Conservation (phyloP, 352 stramenopile genomes). For the Pythium pyrilobum region DNA sequence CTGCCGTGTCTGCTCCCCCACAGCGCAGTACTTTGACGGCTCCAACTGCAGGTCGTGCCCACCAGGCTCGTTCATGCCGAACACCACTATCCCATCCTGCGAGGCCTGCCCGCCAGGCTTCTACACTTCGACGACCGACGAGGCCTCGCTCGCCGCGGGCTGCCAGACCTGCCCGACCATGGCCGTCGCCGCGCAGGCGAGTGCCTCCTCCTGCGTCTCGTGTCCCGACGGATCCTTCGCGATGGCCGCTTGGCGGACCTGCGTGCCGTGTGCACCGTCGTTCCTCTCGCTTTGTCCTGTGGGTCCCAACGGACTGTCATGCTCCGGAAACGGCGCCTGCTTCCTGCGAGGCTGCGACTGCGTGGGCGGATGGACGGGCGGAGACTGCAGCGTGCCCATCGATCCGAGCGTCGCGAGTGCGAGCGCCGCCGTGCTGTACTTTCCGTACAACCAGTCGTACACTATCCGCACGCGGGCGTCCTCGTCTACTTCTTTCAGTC, state of each 20-base stretch:
- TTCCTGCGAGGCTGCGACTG: conserved; percentile 49
- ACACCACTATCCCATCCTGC: neutral
- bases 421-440: conserved; percentile 38
- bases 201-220: conserved; percentile 25
- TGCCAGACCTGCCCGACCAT: conserved; percentile 44
- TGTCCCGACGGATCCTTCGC: conserved; percentile 37
- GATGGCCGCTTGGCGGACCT: conserved; percentile 49
- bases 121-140: conserved; percentile 18
- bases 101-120: conserved; percentile 34
- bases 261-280: conserved; percentile 37
- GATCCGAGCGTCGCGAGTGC: neutral
- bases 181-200: conserved; percentile 18
- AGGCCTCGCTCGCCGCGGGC: conserved; percentile 12
- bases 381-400: conserved; percentile 34
- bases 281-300: conserved; percentile 30
- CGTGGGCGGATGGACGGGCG: conserved; percentile 27
- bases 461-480: conserved; percentile 17
- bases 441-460: conserved; percentile 23
- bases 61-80: neutral
- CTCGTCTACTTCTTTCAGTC: conserved; percentile 13
- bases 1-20: conserved; percentile 29
- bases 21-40: conserved; percentile 28
- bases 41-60: conserved; percentile 15
- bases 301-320: conserved; percentile 53
- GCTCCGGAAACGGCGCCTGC: conserved; percentile 51